Conservation (phyloP, 139 green algal genomes). For the Chlorella vulgaris region DNA sequence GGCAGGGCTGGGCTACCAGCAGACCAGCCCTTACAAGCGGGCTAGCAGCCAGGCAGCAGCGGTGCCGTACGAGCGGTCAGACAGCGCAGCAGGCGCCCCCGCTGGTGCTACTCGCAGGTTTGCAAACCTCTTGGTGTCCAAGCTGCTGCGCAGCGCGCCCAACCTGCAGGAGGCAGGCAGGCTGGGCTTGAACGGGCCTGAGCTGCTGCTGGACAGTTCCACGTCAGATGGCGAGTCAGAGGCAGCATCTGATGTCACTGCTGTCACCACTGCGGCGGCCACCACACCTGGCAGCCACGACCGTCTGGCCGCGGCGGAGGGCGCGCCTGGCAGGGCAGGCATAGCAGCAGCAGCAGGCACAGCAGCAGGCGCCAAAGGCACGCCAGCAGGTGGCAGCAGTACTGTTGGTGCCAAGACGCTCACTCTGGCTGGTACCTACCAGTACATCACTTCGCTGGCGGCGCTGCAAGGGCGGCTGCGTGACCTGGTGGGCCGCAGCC, state of each 20-base stretch:
- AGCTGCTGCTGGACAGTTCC: neutral
- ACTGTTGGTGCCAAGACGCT: neutral
- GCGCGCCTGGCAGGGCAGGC: too few species aligned
- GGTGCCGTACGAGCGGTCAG: neutral
- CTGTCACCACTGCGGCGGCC: neutral
- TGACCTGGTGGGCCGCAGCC: conserved; percentile 18
- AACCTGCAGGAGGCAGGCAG: conserved; percentile 3
- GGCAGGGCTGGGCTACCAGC: neutral
- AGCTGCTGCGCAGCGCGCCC: conserved; percentile 27
- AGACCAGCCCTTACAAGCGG: neutral
- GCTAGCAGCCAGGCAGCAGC: neutral
- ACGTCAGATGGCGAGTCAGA: conserved; percentile 1
- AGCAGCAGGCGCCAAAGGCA: neutral
- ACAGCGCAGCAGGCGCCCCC: too few species aligned
- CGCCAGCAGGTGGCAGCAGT: neutral
- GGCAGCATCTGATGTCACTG: neutral
- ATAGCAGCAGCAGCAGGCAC: neutral
- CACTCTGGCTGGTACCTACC: conserved; percentile 3
- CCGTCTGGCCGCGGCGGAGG: too few species aligned
- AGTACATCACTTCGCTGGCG: conserved; percentile 13
- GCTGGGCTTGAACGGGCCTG: neutral
- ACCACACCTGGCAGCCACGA: too few species aligned
- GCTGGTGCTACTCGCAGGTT: conserved; percentile 14
- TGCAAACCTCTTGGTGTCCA: conserved; percentile 30
- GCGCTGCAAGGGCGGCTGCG: conserved; percentile 25